Percentiles rank a stretch among this genome's conserved stretches.
Conservation (phyloP, 495 filamentous ascomycete genomes). For the Neurospora sp. region DNA sequence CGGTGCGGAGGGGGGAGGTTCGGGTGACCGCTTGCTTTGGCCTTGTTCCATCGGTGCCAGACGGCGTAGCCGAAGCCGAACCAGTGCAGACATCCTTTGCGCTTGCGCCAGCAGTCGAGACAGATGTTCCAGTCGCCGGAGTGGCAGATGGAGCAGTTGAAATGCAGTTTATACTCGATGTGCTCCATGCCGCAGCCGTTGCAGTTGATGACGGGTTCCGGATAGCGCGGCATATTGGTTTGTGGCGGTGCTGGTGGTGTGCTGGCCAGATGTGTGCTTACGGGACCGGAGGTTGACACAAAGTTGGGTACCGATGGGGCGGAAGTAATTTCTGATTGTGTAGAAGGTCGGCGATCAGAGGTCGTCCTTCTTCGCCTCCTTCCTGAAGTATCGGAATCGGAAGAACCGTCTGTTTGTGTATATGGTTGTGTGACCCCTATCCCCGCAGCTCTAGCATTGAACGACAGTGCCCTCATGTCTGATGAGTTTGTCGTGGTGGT, state of each 20-base stretch:
- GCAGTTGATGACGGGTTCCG: constrained; percentile 65
- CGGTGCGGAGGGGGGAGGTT: constrained; percentile 50
- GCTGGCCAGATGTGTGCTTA: constrained; percentile 6
- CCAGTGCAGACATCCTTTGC: constrained; percentile 70
- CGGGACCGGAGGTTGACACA: constrained; percentile 6
- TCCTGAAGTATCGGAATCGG: background rate
- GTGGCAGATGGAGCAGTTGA: constrained; percentile 60
- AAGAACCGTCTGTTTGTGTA: background rate
- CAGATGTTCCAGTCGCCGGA: constrained; percentile 69
- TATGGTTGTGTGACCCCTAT: constrained; percentile 16
- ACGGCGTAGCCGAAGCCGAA: constrained; percentile 63
- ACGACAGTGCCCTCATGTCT: constrained; percentile 6
- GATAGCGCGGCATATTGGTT: constrained; percentile 37
- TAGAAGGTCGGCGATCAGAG: background rate
- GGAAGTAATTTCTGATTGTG: constrained; percentile 7
- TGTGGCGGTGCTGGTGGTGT: constrained; percentile 6
- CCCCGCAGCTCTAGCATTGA: constrained; percentile 15
- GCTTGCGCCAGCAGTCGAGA: constrained; percentile 60
- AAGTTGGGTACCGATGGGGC: constrained; percentile 5
- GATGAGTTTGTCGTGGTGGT: constrained; percentile 11
- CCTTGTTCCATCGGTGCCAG: constrained; percentile 44
- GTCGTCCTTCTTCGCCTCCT: background rate
- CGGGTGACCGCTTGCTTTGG: constrained; percentile 6
- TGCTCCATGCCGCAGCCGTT: constrained; percentile 51
- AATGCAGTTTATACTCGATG: constrained; percentile 76